Conservation (phyloP, 768 basidiomycete genomes). For the Amanita exitialis region DNA sequence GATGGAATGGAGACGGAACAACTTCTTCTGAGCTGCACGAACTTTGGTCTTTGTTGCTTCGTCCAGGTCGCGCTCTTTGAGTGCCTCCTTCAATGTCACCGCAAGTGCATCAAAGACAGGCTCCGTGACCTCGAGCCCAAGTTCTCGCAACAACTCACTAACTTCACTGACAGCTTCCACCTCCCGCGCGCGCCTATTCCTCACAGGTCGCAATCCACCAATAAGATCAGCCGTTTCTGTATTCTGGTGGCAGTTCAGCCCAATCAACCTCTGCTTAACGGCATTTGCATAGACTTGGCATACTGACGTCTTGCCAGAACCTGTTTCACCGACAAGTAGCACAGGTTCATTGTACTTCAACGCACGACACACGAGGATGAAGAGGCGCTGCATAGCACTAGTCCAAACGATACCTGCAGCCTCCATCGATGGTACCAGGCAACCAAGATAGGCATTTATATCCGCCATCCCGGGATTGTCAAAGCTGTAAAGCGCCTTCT, state of each 20-base stretch:
- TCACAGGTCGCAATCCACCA: slow-evolving; percentile 82
- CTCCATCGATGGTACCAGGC: slow-evolving; percentile 28
- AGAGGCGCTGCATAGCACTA: slow-evolving; percentile 82
- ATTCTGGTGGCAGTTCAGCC: slow-evolving; percentile 94
- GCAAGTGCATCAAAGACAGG: slow-evolving; percentile 18
- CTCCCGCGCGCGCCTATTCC: slow-evolving; percentile 56
- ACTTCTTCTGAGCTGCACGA: slow-evolving; percentile 29
- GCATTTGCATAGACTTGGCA: slow-evolving; percentile 83
- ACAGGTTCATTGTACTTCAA: slow-evolving; percentile 89
- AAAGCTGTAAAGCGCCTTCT: slow-evolving; percentile 55
- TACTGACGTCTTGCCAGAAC: slow-evolving; percentile 94
- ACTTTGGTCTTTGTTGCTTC: slow-evolving; percentile 22
- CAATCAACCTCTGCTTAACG: slow-evolving; percentile 45
- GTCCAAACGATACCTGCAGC: slow-evolving; percentile 79
- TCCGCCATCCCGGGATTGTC: slow-evolving; percentile 26
- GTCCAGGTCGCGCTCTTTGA: slow-evolving; percentile 21
- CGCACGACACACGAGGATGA: slow-evolving; percentile 76
- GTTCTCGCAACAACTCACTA: slow-evolving; percentile 25
- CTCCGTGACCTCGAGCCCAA: slow-evolving; percentile 24
- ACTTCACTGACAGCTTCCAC: slow-evolving; percentile 39
- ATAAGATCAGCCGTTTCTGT: slow-evolving; percentile 97
- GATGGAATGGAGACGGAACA: slow-evolving; percentile 54
- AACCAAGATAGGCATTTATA: slow-evolving; percentile 41
- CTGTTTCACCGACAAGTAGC: slow-evolving; percentile 93
- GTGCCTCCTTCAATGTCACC: slow-evolving; percentile 15